Evolutionary conservation across 371 early-diverging fungal genomes (phyloP).

Genomic region (Mucor circinelloides): DNA sequence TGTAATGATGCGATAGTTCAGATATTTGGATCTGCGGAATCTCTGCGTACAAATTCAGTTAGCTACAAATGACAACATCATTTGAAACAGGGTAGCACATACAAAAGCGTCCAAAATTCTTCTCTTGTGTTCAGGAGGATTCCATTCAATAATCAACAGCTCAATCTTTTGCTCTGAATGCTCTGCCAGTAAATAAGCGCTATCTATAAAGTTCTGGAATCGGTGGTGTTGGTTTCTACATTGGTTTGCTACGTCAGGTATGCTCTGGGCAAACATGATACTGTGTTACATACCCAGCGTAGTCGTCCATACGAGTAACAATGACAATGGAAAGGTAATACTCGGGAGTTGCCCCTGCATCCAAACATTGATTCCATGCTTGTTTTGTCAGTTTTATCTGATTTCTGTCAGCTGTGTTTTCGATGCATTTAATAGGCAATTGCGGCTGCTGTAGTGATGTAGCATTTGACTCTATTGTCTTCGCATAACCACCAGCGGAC

Average conservation of each 20-base stretch:
- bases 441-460: neutral
- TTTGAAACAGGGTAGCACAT: conserved; percentile 17
- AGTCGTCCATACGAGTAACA: conserved; percentile 52
- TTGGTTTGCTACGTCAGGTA: neutral
- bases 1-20: conserved; percentile 47
- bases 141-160: conserved; percentile 49
- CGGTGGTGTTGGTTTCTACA: conserved; percentile 46
- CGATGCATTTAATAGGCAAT: conserved; percentile 25
- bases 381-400: conserved; percentile 15
- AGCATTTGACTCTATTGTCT: neutral
- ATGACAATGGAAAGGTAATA: conserved; percentile 47
- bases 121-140: conserved; percentile 40
- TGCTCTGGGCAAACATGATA: neutral
- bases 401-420: neutral
- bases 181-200: conserved; percentile 42
- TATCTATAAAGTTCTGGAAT: conserved; percentile 48
- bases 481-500: neutral
- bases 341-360: conserved; percentile 26
- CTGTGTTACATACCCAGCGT: conserved; percentile 38
- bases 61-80: neutral
- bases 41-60: conserved; percentile 18
- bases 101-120: conserved; percentile 44
- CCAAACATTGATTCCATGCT: conserved; percentile 36
- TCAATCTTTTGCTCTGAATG: conserved; percentile 45
- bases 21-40: conserved; percentile 41